phyloP scores from a whole-genome alignment of 2,329 filamentous ascomycete genomes.

The Ascochyta rabiei region DNA sequence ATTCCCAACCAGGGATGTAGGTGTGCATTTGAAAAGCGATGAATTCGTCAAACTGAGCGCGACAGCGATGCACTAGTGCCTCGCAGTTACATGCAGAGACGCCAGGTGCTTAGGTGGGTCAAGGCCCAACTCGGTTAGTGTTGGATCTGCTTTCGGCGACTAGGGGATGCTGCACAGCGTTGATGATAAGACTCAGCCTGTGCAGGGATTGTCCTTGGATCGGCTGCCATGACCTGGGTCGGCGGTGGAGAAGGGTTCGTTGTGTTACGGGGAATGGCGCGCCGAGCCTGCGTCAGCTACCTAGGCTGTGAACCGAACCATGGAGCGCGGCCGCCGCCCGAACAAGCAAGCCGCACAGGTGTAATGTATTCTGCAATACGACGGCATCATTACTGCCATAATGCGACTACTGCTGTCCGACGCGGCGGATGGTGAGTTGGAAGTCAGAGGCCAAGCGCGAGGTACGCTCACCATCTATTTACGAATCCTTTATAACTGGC shows the following conservation, averaged over 20 bases:
- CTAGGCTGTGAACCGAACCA: constrained; percentile 26
- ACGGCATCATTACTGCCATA: constrained; percentile 24
- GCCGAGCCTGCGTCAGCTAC: constrained; percentile 36
- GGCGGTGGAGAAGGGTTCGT: constrained; percentile 25
- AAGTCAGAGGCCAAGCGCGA: not conserved
- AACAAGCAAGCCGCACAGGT: constrained; percentile 21
- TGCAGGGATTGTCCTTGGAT: constrained; percentile 30
- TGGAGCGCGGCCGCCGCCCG: constrained; percentile 21
- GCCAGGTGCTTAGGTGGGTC: constrained; percentile 36
- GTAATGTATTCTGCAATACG: constrained; percentile 39
- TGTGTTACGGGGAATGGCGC: constrained; percentile 24
- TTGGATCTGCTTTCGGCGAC: constrained; percentile 30
- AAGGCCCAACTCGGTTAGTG: constrained; percentile 30
- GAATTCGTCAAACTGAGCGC: constrained; percentile 43
- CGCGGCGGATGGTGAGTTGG: constrained; percentile 3
- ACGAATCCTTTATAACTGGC: not conserved
- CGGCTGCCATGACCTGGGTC: constrained; percentile 28
- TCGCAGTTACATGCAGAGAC: constrained; percentile 30
- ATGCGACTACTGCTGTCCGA: constrained; percentile 14
- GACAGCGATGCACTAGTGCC: constrained; percentile 41
- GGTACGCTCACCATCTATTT: not conserved
- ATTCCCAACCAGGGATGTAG: constrained; percentile 38
- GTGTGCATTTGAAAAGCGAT: constrained; percentile 44
- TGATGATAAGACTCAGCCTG: constrained; percentile 36
- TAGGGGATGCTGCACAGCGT: constrained; percentile 36